Conservation (phyloP, 116 monocot genomes). For the Zostera marina region DNA sequence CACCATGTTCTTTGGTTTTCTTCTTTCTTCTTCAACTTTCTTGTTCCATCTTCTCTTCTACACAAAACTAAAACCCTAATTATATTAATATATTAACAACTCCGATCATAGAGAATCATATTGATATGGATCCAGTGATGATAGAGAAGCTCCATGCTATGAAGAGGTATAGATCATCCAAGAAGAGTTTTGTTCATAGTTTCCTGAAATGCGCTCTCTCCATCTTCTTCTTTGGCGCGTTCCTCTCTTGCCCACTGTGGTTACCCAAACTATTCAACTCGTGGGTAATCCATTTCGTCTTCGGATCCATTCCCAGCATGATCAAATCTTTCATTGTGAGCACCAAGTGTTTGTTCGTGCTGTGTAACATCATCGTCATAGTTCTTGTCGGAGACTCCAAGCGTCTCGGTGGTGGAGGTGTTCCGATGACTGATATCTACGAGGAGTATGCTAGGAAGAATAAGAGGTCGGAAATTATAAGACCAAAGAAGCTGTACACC, state of each 20-base stretch:
- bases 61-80: not conserved
- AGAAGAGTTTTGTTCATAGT: conserved; percentile 9
- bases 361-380: conserved; percentile 48
- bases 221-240: conserved; percentile 17
- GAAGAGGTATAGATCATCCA: conserved; percentile 16
- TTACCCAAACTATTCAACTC: conserved; percentile 16
- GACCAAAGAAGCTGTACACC: not conserved
- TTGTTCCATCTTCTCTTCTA: not conserved
- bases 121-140: conserved; percentile 19
- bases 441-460: conserved; percentile 25
- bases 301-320: conserved; percentile 13
- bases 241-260: conserved; percentile 56
- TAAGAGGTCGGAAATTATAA: not conserved
- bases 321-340: conserved; percentile 4
- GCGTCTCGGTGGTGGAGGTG: conserved; percentile 3
- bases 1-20: too few species aligned
- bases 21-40: too few species aligned
- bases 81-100: not conserved
- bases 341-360: conserved; percentile 36
- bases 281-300: conserved; percentile 14
- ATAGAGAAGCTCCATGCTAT: conserved; percentile 33
- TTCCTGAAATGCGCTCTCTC: conserved; percentile 10
- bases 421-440: conserved; percentile 10
- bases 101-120: not conserved
- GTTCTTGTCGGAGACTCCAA: conserved; percentile 52